These are phyloP conservation scores for Nephelium lappaceum DNA, from an alignment of 345 rosid species.

Conservation along the genomic window DNA sequence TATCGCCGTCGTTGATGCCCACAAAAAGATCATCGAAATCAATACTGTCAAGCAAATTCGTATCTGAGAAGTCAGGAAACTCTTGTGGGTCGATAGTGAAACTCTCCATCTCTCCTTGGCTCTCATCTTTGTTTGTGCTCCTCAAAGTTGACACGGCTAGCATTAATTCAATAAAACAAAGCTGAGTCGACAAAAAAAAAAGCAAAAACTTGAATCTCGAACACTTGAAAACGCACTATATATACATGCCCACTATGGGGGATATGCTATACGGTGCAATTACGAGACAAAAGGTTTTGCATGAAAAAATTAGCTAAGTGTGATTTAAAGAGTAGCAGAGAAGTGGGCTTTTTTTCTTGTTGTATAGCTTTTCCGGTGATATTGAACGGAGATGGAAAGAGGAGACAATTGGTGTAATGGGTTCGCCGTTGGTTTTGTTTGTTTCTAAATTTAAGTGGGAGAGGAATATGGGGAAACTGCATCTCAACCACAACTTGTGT, in stretches of 20 bases:
- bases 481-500: constrained; percentile 55
- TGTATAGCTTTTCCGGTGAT: constrained; percentile 9
- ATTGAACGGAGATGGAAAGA: constrained; percentile 10
- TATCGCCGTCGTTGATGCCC: constrained; percentile 60
- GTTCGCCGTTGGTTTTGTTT: constrained; percentile 18
- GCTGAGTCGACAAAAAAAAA: neutral
- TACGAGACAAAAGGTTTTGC: constrained; percentile 3
- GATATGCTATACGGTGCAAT: neutral
- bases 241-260: neutral
- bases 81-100: constrained; percentile 34
- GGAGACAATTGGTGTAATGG: constrained; percentile 15
- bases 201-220: neutral
- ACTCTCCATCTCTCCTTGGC: constrained; percentile 49
- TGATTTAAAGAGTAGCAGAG: neutral
- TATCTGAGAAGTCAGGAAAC: constrained; percentile 55
- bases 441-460: constrained; percentile 14
- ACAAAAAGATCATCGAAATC: constrained; percentile 78
- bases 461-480: constrained; percentile 34
- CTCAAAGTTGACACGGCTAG: constrained; percentile 68
- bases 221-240: neutral
- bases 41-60: constrained; percentile 55
- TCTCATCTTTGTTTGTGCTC: constrained; percentile 40
- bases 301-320: constrained; percentile 4
- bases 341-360: neutral
- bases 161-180: constrained; percentile 47